Evolutionary conservation across 106 monocot species (phyloP).

Genomic region (Dendrobium catenatum): DNA sequence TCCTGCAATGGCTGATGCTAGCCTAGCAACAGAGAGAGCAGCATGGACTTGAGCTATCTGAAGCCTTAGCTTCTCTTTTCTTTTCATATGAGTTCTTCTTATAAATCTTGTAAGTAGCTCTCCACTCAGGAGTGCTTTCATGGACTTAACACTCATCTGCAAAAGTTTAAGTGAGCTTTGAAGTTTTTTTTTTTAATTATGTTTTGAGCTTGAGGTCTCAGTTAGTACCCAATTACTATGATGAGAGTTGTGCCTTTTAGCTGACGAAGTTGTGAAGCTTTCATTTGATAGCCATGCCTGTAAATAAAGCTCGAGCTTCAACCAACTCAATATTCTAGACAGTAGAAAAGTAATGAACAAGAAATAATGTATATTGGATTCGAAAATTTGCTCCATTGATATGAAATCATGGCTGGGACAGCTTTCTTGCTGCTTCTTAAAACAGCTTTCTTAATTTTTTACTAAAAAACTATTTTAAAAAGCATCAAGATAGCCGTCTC

Average conservation of each 20-base stretch:
- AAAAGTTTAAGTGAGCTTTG: neutral
- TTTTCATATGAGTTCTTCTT: conserved; percentile 26
- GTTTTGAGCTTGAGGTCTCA: neutral
- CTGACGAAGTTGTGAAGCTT: neutral
- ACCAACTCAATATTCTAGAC: neutral
- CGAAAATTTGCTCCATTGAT: no score
- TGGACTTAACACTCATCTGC: conserved; percentile 19
- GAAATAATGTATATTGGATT: no score
- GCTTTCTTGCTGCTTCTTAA: no score
- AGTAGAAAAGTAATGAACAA: no score
- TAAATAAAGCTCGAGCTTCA: neutral
- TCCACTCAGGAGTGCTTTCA: conserved; percentile 38
- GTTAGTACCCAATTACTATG: neutral
- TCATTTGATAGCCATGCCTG: conserved; percentile 1
- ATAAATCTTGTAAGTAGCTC: conserved; percentile 20
- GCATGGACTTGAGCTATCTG: conserved; percentile 46
- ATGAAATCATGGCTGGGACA: no score
- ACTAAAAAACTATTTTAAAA: no score
- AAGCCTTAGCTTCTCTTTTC: conserved; percentile 38
- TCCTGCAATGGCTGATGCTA: conserved; percentile 57
- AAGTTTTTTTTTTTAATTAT: neutral
- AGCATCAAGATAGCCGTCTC: no score
- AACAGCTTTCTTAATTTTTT: no score
- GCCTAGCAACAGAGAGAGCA: conserved; percentile 52
- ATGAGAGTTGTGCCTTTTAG: neutral